Conservation (phyloP, 148 eudicot genomes). For the Tetragonia tetragonoides region DNA sequence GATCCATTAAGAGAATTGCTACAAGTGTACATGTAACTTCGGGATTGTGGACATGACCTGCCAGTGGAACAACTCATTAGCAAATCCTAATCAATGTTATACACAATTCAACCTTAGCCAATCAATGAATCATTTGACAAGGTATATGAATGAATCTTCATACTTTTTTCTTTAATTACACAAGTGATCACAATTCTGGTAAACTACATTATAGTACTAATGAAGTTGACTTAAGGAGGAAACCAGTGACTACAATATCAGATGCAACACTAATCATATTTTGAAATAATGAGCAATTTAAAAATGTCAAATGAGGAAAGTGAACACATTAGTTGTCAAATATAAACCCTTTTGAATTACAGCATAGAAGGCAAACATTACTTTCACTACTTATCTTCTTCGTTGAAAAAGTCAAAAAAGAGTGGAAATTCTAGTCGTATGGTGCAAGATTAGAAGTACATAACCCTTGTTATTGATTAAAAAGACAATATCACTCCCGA, state of each 20-base stretch:
- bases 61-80: neutral
- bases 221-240: neutral
- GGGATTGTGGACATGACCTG: slow-evolving; percentile 34
- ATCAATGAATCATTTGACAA: neutral
- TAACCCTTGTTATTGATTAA: too few relatives aligned
- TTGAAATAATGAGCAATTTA: neutral
- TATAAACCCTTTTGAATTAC: neutral
- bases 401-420: too few relatives aligned
- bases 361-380: neutral
- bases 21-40: slow-evolving; percentile 8
- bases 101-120: neutral
- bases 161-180: neutral
- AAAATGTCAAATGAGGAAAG: neutral
- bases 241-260: neutral
- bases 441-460: neutral
- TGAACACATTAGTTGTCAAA: neutral
- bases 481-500: too few relatives aligned
- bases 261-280: neutral
- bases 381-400: neutral
- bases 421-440: neutral
- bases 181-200: neutral
- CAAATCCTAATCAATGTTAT: too few relatives aligned
- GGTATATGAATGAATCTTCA: neutral
- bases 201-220: neutral
- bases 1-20: slow-evolving; percentile 23